Base-by-base conservation (phyloP, 2,329 filamentous ascomycete species). In the Botryotinia convoluta region DNA sequence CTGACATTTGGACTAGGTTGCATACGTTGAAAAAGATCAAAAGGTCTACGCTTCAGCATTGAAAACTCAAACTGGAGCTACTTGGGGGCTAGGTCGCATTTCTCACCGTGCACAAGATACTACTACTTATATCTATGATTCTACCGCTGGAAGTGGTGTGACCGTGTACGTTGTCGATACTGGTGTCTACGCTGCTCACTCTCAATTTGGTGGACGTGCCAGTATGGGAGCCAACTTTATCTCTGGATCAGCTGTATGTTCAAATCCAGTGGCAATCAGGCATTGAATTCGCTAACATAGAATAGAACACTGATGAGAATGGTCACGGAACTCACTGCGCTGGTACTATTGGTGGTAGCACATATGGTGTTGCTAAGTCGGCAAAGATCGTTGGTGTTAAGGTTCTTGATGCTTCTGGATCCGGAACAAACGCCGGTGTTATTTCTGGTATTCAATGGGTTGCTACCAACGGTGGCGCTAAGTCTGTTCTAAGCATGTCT, bases 401-500 rank as follows among this genome's bases (percentile, higher is more conserved):
- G 75, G 83, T 83, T 60, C 78, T 83, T 18, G 78, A 79, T 59
- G 74, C 73, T 8, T 37, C 60, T 29, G 81, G 81, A 70, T 77
- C 76, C 22, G 83, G 83, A 35, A 74, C 78, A 59, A 81, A 73
- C 63, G 79, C 82, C n/a, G 79, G 78, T 44, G 80, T 83, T 59
- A 82, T 84, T 59, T 79, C 78, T 18, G 82, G 82, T 51, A 80
- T 83, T 75, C 77, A 83, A 71, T 83, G 79, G 74, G 81, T 83
- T 51, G 79, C 79, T 35, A 75, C 76, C 22, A 78, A 82, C n/a
- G 73, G 75, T 10, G 59, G 72, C 20, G 18, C 67, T 2, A 60
- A 45, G 16, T 81, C 86, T 26, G 86, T 89, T 29, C 83, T 88
- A 73, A 87, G 84, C 82, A 85, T 90, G 85, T 88, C 86, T 35